Evolutionary conservation across 768 basidiomycete genomes (phyloP), one percentile per base, ranked within the genome.

Genomic region (Lactifluus hygrophoroides): DNA sequence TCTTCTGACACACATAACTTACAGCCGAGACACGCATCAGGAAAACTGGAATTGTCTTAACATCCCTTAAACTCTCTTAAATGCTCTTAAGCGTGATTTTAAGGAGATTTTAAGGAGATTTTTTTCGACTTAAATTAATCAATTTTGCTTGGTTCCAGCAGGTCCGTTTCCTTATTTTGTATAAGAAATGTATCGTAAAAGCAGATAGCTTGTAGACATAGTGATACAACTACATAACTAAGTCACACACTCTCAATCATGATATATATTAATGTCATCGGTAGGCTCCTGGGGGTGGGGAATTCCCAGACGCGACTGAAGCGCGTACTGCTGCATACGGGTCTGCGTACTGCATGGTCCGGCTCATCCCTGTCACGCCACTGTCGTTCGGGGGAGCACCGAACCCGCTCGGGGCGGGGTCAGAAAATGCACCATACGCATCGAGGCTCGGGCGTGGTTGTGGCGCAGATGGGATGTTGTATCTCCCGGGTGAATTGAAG

Each of bases 291-390:
- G 66, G 52, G 5, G 54, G 37, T 54, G 60, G 32, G 9, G 46
- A 44, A 13, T 51, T 19, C 27, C 21, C 35, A 30, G 52, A 38
- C 23, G 50, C 28, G 27, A 73, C 45, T 17, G 68, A 66, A 5
- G 85, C 85, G 17, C 88, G 78, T 35, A 92, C 88, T 11, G 85
- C 86, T 13, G 89, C 87, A 67, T 92, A 93, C 9, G 90, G 90
- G 67, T 93, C 70, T 23, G 90, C 90, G 66, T 92, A 90, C 69
- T 94, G 90, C 92, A 95, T 94, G 54, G 93, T 94, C 69, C 91
- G 74, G 70, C 90, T 93, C 38, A 93, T 75, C 27, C 83, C 79
- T 17, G 81, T 13, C 17, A 8, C 80, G 2, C 72, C 75, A 32
- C 75, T 69, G 57, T 80, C 67, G 10, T 71, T 58, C 16, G 76